phyloP scores from a whole-genome alignment of 164 flowering plant species.

The Berberis thunbergii region DNA sequence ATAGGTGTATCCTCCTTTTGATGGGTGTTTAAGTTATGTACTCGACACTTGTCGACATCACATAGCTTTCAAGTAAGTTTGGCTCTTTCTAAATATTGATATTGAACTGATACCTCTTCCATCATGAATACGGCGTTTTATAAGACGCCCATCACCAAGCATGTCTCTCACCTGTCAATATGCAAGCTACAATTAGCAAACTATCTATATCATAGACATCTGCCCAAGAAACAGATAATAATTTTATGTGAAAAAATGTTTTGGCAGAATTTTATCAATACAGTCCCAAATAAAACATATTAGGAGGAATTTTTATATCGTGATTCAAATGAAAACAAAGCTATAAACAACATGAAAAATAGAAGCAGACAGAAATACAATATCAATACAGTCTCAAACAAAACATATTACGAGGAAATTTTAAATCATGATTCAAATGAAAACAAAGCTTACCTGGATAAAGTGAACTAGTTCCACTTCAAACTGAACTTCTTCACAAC shows the following conservation, averaged over 20 bases:
- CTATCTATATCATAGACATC: neutral
- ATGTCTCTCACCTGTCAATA: slow-evolving; percentile 74
- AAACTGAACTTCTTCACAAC: slow-evolving; percentile 69
- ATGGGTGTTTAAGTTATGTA: neutral
- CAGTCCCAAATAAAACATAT: too few relatives aligned
- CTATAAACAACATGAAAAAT: too few relatives aligned
- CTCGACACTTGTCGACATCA: neutral
- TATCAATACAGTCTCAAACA: too few relatives aligned
- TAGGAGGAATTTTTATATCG: too few relatives aligned
- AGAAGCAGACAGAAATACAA: too few relatives aligned
- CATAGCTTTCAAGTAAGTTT: neutral
- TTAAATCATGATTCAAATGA: neutral
- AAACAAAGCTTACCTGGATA: slow-evolving; percentile 49
- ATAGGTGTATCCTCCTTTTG: too few relatives aligned
- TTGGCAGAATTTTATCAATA: too few relatives aligned
- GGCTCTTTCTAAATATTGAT: neutral
- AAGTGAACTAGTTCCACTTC: slow-evolving; percentile 93
- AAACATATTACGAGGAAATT: too few relatives aligned
- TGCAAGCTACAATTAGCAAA: neutral
- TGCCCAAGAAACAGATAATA: neutral
- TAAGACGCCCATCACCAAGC: slow-evolving; percentile 98
- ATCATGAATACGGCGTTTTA: slow-evolving; percentile 87
- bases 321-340: too few relatives aligned
- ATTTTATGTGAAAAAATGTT: too few relatives aligned
- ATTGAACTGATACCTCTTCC: slow-evolving; percentile 57